phyloP scores from a whole-genome alignment of 768 basidiomycete genomes.

The Cystobasidiopsis lactophilus region DNA sequence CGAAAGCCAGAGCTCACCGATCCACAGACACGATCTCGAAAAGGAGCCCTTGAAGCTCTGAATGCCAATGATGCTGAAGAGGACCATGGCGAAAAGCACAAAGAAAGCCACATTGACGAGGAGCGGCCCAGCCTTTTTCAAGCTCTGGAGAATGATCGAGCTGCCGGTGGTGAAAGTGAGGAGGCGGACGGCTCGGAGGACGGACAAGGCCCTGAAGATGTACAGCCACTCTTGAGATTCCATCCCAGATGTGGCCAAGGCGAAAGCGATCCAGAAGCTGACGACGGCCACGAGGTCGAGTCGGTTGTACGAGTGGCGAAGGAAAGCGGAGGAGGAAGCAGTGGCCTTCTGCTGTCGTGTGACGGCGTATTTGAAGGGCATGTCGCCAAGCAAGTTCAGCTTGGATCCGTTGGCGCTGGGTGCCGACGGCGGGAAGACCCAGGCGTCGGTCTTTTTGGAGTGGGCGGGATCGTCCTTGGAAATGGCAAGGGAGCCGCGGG shows the following conservation, averaged over 20 bases:
- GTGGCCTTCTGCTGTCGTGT: slow-evolving; percentile 20
- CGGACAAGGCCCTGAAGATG: slow-evolving; percentile 68
- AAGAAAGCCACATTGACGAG: slow-evolving; percentile 77
- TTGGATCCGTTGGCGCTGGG: neutral
- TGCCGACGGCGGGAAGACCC: neutral
- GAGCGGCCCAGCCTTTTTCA: slow-evolving; percentile 76
- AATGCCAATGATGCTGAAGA: slow-evolving; percentile 88
- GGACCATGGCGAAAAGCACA: slow-evolving; percentile 62
- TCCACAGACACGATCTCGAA: slow-evolving; percentile 28
- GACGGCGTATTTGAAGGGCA: slow-evolving; percentile 28
- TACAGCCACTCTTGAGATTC: slow-evolving; percentile 47
- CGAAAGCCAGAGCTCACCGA: too few species aligned
- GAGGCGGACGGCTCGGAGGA: slow-evolving; percentile 57
- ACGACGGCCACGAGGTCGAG: slow-evolving; percentile 71
- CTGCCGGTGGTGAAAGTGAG: slow-evolving; percentile 79
- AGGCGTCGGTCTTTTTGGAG: neutral
- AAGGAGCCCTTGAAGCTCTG: slow-evolving; percentile 78
- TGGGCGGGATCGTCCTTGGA: neutral
- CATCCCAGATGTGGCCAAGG: slow-evolving; percentile 40
- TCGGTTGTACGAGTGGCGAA: slow-evolving; percentile 77
- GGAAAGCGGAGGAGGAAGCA: slow-evolving; percentile 42
- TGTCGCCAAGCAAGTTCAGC: slow-evolving; percentile 13
- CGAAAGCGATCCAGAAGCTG: slow-evolving; percentile 68
- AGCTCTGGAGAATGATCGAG: slow-evolving; percentile 72
- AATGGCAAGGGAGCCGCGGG: neutral